phyloP scores from a whole-genome alignment of 1,284 basidiomycete species.

The Puccinia triticina region DNA sequence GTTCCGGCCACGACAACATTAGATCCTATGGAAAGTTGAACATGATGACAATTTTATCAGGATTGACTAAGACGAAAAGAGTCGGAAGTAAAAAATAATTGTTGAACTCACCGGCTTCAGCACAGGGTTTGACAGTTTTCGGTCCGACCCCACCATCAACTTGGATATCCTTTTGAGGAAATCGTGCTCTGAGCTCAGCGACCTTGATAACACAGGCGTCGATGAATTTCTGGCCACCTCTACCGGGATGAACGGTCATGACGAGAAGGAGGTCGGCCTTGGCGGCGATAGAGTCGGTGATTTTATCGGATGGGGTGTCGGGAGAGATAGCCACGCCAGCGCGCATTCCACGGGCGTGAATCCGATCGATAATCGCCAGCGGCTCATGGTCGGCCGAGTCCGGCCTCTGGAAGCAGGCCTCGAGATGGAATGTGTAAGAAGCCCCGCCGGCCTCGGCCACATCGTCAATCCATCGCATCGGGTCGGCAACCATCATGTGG shows the following conservation, averaged over 20 bases:
- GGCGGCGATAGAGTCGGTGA: slow-evolving; percentile 77
- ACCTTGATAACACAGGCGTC: slow-evolving; percentile 84
- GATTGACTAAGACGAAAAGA: background rate
- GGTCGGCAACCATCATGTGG: slow-evolving; percentile 99
- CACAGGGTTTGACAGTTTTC: slow-evolving; percentile 84
- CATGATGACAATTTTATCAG: background rate
- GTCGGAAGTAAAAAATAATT: background rate
- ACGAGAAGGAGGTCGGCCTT: slow-evolving; percentile 90
- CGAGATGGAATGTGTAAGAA: slow-evolving; percentile 95
- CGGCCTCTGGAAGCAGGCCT: slow-evolving; percentile 65
- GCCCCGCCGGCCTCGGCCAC: slow-evolving; percentile 93
- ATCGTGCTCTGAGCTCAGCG: slow-evolving; percentile 78
- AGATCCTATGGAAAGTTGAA: slow-evolving; percentile 58
- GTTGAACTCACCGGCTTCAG: slow-evolving; percentile 72
- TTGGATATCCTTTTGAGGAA: slow-evolving; percentile 86
- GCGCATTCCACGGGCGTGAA: slow-evolving; percentile 77
- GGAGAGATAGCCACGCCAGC: slow-evolving; percentile 93
- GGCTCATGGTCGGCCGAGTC: slow-evolving; percentile 58
- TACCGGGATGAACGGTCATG: slow-evolving; percentile 89
- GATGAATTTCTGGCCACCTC: slow-evolving; percentile 94
- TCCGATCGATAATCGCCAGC: slow-evolving; percentile 72
- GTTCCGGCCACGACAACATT: slow-evolving; percentile 99
- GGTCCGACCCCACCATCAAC: slow-evolving; percentile 97
- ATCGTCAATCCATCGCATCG: slow-evolving; percentile 94
- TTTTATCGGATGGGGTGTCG: slow-evolving; percentile 79